Evolutionary conservation across 805 yeast genomes (phyloP).

Genomic region (Ogataea philodendri): DNA sequence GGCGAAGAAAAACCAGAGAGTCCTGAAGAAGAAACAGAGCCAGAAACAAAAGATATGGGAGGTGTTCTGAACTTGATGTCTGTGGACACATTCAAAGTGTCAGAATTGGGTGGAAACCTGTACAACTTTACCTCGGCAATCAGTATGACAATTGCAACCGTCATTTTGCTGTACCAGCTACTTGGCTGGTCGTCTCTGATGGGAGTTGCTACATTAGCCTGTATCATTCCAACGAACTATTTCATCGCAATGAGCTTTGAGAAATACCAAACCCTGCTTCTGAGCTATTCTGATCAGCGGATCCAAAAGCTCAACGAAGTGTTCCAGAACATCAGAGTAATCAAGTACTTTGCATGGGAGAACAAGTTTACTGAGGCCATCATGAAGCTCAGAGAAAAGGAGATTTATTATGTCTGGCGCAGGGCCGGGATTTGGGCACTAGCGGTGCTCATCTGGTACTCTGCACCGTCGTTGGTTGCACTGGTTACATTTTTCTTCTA

Average conservation of each 20-base stretch:
- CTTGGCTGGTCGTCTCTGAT: conserved; percentile 87
- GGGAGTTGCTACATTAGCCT: conserved; percentile 67
- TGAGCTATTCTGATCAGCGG: conserved; percentile 92
- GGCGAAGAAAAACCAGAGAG: conserved; percentile 24
- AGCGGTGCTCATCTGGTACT: conserved; percentile 69
- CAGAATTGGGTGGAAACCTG: conserved; percentile 89
- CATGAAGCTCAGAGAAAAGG: conserved; percentile 69
- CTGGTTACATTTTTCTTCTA: conserved; percentile 79
- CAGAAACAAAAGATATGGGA: conserved; percentile 65
- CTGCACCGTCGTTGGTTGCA: conserved; percentile 83
- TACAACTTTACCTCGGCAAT: conserved; percentile 78
- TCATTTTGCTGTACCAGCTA: conserved; percentile 61
- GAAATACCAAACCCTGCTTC: conserved; percentile 64
- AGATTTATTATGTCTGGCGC: conserved; percentile 54
- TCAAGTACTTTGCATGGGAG: conserved; percentile 97
- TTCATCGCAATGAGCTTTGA: conserved; percentile 62
- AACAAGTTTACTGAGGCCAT: conserved; percentile 73
- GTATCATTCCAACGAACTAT: conserved; percentile 72
- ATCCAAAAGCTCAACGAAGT: conserved; percentile 91
- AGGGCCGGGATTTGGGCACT: conserved; percentile 68
- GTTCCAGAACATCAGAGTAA: conserved; percentile 85
- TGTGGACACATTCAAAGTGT: conserved; percentile 93
- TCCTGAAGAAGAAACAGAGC: conserved; percentile 15
- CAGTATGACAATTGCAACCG: conserved; percentile 67
- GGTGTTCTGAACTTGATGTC: conserved; percentile 94